phyloP scores from a whole-genome alignment of 495 filamentous ascomycete species.

The Oidiodendron maius region DNA sequence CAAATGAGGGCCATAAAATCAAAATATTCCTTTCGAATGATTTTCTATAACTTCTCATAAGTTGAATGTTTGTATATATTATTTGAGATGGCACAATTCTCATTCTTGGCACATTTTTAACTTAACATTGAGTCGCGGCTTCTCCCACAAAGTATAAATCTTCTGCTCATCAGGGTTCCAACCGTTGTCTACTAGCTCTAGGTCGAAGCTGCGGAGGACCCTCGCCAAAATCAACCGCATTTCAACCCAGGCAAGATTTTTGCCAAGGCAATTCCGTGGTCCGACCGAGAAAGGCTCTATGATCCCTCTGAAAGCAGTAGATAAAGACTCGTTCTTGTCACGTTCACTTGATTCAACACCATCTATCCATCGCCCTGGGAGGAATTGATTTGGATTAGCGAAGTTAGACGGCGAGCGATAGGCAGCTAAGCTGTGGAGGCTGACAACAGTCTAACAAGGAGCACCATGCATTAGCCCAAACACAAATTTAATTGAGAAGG shows the following conservation, averaged over 20 bases:
- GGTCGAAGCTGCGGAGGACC: constrained; percentile 46
- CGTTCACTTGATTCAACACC: constrained; percentile 14
- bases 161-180: neutral
- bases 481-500: neutral
- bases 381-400: constrained; percentile 25
- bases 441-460: constrained; percentile 9
- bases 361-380: constrained; percentile 36
- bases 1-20: too few relatives aligned
- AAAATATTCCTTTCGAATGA: too few relatives aligned
- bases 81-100: too few relatives aligned
- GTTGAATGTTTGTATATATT: too few relatives aligned
- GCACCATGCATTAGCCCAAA: neutral
- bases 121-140: too few relatives aligned
- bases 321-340: constrained; percentile 31
- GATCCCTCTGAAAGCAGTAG: too few relatives aligned
- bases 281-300: constrained; percentile 45
- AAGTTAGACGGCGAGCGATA: constrained; percentile 27
- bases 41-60: too few relatives aligned
- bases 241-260: constrained; percentile 42
- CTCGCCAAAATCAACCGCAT: constrained; percentile 45
- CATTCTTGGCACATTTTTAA: too few relatives aligned
- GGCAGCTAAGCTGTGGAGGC: constrained; percentile 21
- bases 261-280: constrained; percentile 40
- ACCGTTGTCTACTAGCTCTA: constrained; percentile 17
- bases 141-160: constrained; percentile 28